Percentiles rank a stretch among this genome's conserved stretches.
Conservation (phyloP, 129 eudicot genomes). For the Oenanthe sinensis region DNA sequence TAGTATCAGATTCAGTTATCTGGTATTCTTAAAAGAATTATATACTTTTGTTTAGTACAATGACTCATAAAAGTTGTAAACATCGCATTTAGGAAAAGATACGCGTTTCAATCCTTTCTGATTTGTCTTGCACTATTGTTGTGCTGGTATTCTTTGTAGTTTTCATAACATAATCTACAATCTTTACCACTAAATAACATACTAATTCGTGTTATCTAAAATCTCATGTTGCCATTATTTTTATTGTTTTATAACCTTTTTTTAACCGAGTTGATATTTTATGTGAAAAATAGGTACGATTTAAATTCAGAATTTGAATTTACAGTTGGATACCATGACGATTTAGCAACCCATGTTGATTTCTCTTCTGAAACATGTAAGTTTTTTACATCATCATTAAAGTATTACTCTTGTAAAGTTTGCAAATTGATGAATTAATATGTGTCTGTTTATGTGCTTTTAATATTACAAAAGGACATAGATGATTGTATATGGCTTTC, state of each 20-base stretch:
- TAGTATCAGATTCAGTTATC: not conserved
- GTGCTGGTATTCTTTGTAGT: not conserved
- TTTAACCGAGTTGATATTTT: not conserved
- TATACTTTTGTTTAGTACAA: not conserved
- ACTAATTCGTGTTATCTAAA: not conserved
- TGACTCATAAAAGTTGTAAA: not conserved
- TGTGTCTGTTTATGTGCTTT: not conserved
- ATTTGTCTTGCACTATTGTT: not conserved
- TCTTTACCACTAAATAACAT: not conserved
- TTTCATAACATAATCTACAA: not conserved
- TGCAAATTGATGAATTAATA: not conserved
- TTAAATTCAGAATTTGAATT: slow-evolving; percentile 38
- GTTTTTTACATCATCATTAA: slow-evolving; percentile 16
- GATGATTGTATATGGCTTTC: not conserved
- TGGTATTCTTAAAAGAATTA: not conserved
- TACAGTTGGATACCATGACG: slow-evolving; percentile 66
- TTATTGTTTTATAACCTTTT: not conserved
- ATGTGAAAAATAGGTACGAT: slow-evolving; percentile 54
- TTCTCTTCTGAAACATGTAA: slow-evolving; percentile 70
- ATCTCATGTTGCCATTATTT: slow-evolving; percentile 3
- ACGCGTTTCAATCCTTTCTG: not conserved
- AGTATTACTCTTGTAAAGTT: not conserved
- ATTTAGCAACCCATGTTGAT: slow-evolving; percentile 70
- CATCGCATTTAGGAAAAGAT: not conserved
- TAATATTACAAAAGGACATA: not conserved